phyloP scores from a whole-genome alignment of 805 yeast genomes.

The Candida insectorum region DNA sequence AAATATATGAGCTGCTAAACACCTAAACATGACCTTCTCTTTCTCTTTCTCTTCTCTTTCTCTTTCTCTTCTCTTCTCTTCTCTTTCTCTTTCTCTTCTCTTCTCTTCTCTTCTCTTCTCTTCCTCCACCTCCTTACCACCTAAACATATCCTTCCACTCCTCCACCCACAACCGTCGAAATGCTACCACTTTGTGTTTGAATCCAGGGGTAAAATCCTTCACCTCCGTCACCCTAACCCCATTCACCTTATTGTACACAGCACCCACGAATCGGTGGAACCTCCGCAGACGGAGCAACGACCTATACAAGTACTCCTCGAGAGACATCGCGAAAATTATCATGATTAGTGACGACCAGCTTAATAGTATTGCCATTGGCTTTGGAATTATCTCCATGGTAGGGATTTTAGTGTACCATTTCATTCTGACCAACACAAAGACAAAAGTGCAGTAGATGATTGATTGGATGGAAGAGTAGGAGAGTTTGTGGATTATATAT shows the following conservation, averaged over 20 bases:
- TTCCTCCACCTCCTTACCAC: neutral
- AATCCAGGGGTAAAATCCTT: constrained; percentile 46
- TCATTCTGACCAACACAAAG: constrained; percentile 47
- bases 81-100: neutral
- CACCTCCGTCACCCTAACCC: constrained; percentile 36
- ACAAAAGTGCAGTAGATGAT: neutral
- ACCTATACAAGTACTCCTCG: constrained; percentile 43
- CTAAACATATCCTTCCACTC: constrained; percentile 58
- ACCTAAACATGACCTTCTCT: no score
- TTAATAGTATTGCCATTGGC: constrained; percentile 66
- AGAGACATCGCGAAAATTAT: constrained; percentile 18
- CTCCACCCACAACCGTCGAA: constrained; percentile 52
- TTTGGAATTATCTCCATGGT: constrained; percentile 73
- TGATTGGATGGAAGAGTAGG: neutral
- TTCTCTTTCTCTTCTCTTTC: no score
- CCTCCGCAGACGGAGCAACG: constrained; percentile 52
- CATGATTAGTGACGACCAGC: constrained; percentile 84
- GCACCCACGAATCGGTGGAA: constrained; percentile 63
- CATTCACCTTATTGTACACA: constrained; percentile 62
- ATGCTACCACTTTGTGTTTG: constrained; percentile 59
- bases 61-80: no score
- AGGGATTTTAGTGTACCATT: constrained; percentile 70
- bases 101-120: neutral
- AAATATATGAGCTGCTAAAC: no score
- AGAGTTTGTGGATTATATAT: neutral